Percentiles rank a stretch among this genome's conserved stretches.
phyloP scores from a whole-genome alignment of 805 yeast genomes.

The Metschnikowia kofuensis region DNA sequence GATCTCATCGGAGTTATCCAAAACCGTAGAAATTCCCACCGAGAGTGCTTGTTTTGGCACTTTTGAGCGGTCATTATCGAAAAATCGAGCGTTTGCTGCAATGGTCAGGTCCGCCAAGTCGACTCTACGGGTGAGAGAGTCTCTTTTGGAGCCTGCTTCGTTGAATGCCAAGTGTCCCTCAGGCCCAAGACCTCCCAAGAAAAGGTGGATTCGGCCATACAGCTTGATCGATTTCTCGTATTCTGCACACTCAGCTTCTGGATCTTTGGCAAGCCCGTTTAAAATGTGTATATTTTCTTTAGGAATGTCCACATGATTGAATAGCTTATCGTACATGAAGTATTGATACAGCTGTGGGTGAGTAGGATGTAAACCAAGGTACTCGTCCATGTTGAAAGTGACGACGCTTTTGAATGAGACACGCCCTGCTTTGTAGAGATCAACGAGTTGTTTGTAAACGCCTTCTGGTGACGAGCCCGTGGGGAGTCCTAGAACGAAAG shows the following conservation, averaged over 20 bases:
- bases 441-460: conserved; percentile 46
- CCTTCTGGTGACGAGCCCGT: conserved; percentile 63
- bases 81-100: conserved; percentile 52
- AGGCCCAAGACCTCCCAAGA: conserved; percentile 59
- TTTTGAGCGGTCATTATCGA: conserved; percentile 40
- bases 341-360: conserved; percentile 54
- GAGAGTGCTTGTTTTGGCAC: conserved; percentile 53
- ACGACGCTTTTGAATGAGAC: conserved; percentile 52
- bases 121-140: conserved; percentile 46
- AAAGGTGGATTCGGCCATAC: conserved; percentile 51
- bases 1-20: conserved; percentile 53
- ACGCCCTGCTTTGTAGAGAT: conserved; percentile 39
- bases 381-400: conserved; percentile 63
- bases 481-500: conserved; percentile 57
- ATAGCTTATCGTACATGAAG: conserved; percentile 55
- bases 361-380: conserved; percentile 46
- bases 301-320: conserved; percentile 54
- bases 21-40: conserved; percentile 57
- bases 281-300: conserved; percentile 51
- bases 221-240: conserved; percentile 49
- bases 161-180: conserved; percentile 63
- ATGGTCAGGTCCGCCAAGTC: conserved; percentile 48
- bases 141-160: conserved; percentile 50
- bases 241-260: conserved; percentile 42
- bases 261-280: conserved; percentile 48